These are phyloP conservation scores for Oryza nivara DNA, from an alignment of 176 grass and related monocot species.

Conservation along the genomic window DNA sequence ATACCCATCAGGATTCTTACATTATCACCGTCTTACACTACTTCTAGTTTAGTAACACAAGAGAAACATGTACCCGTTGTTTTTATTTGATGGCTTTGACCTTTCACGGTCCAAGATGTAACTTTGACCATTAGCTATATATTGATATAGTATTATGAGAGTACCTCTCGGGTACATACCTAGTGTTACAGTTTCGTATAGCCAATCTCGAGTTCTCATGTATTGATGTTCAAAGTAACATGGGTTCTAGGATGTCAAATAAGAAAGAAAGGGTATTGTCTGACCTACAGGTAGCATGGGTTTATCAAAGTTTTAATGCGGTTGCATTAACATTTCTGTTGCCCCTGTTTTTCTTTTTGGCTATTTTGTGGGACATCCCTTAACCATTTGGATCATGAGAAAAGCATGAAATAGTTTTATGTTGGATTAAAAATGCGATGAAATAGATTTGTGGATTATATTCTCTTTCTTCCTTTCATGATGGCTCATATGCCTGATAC, in stretches of 20 bases:
- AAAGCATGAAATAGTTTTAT: not conserved
- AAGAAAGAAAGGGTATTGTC: not conserved
- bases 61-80: not conserved
- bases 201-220: not conserved
- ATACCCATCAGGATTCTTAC: conserved; percentile 6
- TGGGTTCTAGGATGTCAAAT: not conserved
- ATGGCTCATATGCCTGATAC: not conserved
- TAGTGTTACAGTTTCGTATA: not conserved
- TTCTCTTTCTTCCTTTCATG: not conserved
- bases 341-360: not conserved
- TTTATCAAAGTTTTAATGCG: conserved; percentile 23
- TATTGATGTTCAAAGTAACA: not conserved
- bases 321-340: conserved; percentile 23
- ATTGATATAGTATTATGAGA: not conserved
- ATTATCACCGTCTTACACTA: not conserved
- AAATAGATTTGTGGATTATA: not conserved
- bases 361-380: conserved; percentile 17
- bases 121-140: not conserved
- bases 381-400: not conserved
- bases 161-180: not conserved
- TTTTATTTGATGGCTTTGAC: not conserved
- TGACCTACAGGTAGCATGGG: not conserved
- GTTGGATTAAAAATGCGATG: conserved; percentile 19
- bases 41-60: not conserved
- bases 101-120: not conserved